Evolutionary conservation across 2,329 filamentous ascomycete species (phyloP), one percentile per base, ranked within the genome.

Genomic region (Verticillium isaacii): DNA sequence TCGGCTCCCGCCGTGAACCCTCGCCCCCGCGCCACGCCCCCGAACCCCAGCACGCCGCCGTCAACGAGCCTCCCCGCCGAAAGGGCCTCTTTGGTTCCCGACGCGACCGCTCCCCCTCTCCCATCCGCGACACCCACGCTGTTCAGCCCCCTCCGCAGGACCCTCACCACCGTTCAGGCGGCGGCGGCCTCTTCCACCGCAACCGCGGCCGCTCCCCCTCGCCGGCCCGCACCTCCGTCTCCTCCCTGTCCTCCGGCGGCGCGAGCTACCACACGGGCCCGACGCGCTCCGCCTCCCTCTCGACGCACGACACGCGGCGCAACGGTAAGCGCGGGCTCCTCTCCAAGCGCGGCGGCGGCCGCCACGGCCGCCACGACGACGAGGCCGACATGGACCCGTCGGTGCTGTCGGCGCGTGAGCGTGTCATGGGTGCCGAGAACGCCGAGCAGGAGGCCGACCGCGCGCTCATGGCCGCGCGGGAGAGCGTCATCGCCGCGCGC

Each of bases 361-460:
- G 45, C 17, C 11, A 19, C 8, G 23, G 23, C 23, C 23, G 34
- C 25, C 8, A n/a, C 37, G 23, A 50, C n/a, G 32, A 54, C 45
- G 58, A 76, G 63, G 68, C 74, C 57, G 77, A 82, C 56, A 80
- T 87, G 65, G 88, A 91, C 73, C 85, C 86, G 0, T 83, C 79
- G 65, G 89, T 91, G 69, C 68, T 82, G 1, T 78, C 82, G 25
- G 88, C 88, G 0, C 79, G 84, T 4, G 84, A 90, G 73, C 82
- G 84, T 37, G 83, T 91, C 23, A 77, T 86, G 66, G 74, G 76
- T 56, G 89, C 89, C 32, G 88, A 91, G 75, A 71, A 75, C 0
- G 86, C 87, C 0, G 88, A 91, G 75, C 74, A 77, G 7, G 86
- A 90, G 19, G 89, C 88, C 0, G 88, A 90, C 67, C 78, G 82